Conservation (phyloP, 192 early-diverging fungal species). For the Linnemannia elongata region DNA sequence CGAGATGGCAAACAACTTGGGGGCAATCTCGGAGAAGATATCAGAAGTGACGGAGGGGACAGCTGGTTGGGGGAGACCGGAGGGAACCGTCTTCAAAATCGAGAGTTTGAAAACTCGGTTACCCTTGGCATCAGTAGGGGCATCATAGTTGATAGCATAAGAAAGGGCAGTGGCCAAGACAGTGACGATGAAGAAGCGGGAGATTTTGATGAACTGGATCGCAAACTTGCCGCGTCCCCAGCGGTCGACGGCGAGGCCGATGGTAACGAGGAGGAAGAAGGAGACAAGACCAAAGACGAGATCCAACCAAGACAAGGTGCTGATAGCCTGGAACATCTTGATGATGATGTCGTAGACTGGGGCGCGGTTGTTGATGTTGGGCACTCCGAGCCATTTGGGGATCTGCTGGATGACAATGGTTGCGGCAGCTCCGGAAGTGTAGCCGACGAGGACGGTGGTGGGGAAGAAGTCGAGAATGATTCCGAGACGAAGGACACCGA, state of each 20-base stretch:
- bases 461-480: constrained; percentile 92
- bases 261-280: constrained; percentile 53
- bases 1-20: constrained; percentile 73
- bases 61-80: constrained; percentile 75
- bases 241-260: constrained; percentile 54
- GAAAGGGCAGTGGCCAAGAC: constrained; percentile 81
- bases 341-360: constrained; percentile 80
- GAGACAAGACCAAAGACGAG: constrained; percentile 71
- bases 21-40: constrained; percentile 63
- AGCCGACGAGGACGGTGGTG: constrained; percentile 85
- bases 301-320: constrained; percentile 66
- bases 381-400: constrained; percentile 84
- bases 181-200: constrained; percentile 83
- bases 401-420: constrained; percentile 88
- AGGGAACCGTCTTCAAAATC: constrained; percentile 80
- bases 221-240: constrained; percentile 48
- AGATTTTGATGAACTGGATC: constrained; percentile 76
- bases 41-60: constrained; percentile 67
- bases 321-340: constrained; percentile 67
- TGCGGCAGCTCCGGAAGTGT: constrained; percentile 87
- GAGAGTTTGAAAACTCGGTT: constrained; percentile 63
- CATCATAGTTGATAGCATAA: constrained; percentile 69
- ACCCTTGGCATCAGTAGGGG: constrained; percentile 55
- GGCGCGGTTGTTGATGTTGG: constrained; percentile 77
- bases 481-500: constrained; percentile 88